These are phyloP conservation scores for Asterophora lycoperdoides DNA, from an alignment of 768 basidiomycete genomes.

Conservation along the genomic window DNA sequence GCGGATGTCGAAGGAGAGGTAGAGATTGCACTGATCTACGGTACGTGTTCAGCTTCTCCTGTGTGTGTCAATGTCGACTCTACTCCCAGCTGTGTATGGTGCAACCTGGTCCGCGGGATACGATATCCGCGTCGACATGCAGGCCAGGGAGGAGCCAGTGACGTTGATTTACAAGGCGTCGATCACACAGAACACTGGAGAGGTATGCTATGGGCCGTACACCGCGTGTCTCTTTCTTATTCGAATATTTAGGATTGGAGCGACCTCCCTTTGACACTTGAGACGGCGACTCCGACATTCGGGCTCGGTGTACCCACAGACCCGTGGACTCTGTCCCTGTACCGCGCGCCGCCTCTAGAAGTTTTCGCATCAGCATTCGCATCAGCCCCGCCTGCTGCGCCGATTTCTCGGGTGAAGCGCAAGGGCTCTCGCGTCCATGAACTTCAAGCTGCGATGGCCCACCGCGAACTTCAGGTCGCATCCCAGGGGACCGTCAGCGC, in stretches of 20 bases:
- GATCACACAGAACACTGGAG: constrained; percentile 38
- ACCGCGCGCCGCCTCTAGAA: not conserved
- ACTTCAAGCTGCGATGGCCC: too few species aligned
- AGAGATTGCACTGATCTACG: constrained; percentile 36
- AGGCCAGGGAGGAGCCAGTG: constrained; percentile 28
- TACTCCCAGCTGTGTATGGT: constrained; percentile 2
- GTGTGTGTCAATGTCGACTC: too few species aligned
- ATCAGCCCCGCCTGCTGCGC: not conserved
- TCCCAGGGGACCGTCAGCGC: constrained; percentile 23
- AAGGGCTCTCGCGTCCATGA: not conserved
- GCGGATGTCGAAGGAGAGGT: constrained; percentile 33
- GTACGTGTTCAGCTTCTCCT: constrained; percentile 19
- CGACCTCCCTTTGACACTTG: constrained; percentile 38
- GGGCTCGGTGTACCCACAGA: constrained; percentile 31
- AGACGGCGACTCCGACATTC: constrained; percentile 40
- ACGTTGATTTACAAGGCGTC: constrained; percentile 36
- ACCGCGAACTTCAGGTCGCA: not conserved
- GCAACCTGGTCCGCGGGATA: constrained; percentile 32
- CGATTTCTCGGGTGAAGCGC: not conserved
- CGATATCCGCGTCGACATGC: constrained; percentile 36
- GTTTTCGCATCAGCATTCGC: not conserved
- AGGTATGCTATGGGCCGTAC: constrained; percentile 22
- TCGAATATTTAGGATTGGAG: constrained; percentile 32
- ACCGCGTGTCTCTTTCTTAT: not conserved
- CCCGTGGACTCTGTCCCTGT: constrained; percentile 32